Conservation (phyloP, 1,284 basidiomycete species). For the Trichosporon sp. region DNA sequence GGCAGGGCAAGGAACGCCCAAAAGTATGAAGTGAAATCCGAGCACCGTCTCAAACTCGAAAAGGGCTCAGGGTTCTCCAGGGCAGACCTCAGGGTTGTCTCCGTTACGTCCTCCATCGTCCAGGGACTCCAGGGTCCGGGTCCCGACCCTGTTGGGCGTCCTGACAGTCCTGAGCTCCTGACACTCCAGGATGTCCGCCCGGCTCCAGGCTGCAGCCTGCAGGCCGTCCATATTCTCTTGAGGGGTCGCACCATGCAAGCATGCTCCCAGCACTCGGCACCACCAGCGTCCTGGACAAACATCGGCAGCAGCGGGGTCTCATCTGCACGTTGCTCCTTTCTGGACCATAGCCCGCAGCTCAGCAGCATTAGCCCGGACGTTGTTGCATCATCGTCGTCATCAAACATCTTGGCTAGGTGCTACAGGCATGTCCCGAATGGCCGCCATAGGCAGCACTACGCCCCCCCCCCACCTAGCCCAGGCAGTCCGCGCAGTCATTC, state of each 20-base stretch:
- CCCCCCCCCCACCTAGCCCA: no score
- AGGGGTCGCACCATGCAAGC: no score
- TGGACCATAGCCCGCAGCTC: no score
- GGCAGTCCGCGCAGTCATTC: not conserved
- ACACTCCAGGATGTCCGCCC: not conserved
- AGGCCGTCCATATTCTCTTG: no score
- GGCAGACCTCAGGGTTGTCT: not conserved
- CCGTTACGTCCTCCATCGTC: conserved; percentile 2
- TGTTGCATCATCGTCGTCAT: no score
- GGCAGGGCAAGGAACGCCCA: conserved; percentile 20
- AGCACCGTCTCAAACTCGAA: conserved; percentile 16
- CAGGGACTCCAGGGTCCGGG: not conserved
- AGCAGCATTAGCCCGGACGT: no score
- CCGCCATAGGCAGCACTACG: not conserved
- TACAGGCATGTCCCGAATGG: not conserved
- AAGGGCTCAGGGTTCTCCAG: not conserved
- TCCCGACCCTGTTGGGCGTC: not conserved
- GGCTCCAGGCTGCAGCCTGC: no score
- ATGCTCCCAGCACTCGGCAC: no score
- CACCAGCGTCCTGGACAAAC: no score
- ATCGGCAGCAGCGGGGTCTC: no score
- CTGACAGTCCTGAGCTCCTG: not conserved
- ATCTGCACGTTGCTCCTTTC: no score
- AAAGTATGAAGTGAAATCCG: conserved; percentile 21
- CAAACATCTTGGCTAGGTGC: no score